phyloP scores from a whole-genome alignment of 345 rosid species.

The Populus davidiana region DNA sequence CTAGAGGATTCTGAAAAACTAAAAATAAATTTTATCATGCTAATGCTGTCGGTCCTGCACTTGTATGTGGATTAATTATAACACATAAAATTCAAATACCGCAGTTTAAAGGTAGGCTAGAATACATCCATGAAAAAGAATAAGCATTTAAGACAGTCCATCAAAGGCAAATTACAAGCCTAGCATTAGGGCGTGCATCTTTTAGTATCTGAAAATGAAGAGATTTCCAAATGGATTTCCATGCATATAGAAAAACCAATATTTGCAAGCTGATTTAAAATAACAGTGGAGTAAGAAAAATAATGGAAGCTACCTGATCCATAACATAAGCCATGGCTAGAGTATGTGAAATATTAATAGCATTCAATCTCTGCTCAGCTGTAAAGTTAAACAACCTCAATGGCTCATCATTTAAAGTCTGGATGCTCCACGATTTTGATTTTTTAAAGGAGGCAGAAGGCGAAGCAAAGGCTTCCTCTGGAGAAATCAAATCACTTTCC shows the following conservation, averaged over 20 bases:
- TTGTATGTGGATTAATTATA: not conserved
- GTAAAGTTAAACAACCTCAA: conserved; percentile 37
- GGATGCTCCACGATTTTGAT: conserved; percentile 32
- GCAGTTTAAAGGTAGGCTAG: not conserved
- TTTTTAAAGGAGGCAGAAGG: conserved; percentile 31
- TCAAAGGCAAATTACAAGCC: no score
- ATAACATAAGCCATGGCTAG: conserved; percentile 90
- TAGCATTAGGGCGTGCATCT: no score
- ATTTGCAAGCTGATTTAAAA: not conserved
- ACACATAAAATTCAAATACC: conserved; percentile 6
- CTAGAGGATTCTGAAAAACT: not conserved
- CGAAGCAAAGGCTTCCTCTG: conserved; percentile 53
- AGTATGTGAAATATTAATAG: conserved; percentile 63
- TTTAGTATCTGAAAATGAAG: no score
- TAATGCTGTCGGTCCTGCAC: not conserved
- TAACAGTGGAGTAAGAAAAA: not conserved
- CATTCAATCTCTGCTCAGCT: conserved; percentile 66
- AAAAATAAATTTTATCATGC: not conserved
- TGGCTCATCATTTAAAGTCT: conserved; percentile 24
- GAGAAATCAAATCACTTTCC: conserved; percentile 35
- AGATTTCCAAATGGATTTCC: not conserved
- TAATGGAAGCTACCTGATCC: conserved; percentile 67
- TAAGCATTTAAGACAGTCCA: not conserved
- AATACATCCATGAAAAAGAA: not conserved
- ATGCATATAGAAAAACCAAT: not conserved